These are phyloP conservation scores for Styphnolobium japonicum DNA, from an alignment of 306 rosid species.

Conservation along the genomic window DNA sequence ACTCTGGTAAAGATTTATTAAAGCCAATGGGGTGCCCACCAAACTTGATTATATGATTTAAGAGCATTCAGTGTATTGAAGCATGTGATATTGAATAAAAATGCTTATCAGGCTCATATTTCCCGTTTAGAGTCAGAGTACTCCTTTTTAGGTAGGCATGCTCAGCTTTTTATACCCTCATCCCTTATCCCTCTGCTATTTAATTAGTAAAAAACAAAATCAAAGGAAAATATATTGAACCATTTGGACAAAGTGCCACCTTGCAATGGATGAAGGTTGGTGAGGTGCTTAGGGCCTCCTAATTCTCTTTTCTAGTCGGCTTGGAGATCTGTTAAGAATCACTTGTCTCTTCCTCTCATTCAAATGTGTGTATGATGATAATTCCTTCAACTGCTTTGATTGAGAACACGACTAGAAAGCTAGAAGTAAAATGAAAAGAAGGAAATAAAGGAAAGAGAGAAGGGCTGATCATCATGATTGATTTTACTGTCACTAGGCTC, in stretches of 20 bases:
- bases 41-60: constrained; percentile 5
- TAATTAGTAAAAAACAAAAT: neutral
- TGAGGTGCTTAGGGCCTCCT: constrained; percentile 22
- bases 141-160: neutral
- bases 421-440: constrained; percentile 9
- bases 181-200: constrained; percentile 6
- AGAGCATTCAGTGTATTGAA: constrained; percentile 14
- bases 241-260: neutral
- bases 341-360: constrained; percentile 6
- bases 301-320: neutral
- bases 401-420: neutral
- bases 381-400: constrained; percentile 10
- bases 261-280: neutral
- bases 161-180: neutral
- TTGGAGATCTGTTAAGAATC: neutral
- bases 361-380: neutral
- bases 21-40: neutral
- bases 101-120: neutral
- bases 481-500: neutral
- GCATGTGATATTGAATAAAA: constrained; percentile 4
- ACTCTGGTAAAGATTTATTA: neutral
- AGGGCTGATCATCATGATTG: neutral
- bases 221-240: neutral
- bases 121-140: constrained; percentile 4
- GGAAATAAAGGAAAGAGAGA: neutral